A percentile compares a stretch with the other conserved stretches of the same genome.
These are phyloP conservation scores for Leptodermis oblonga DNA, from an alignment of 257 asterid genomes.

Conservation along the genomic window DNA sequence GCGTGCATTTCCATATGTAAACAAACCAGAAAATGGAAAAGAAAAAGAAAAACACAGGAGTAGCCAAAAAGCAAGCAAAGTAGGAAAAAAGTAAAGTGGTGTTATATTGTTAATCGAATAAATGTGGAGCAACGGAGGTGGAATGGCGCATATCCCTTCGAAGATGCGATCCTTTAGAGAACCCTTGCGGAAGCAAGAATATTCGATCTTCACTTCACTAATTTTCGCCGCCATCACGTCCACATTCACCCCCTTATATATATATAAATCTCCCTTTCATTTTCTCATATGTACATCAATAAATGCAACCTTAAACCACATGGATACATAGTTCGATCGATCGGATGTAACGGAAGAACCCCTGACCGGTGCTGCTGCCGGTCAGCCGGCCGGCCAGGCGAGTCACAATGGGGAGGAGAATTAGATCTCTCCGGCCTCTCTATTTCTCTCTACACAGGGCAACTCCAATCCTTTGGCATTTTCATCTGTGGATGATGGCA, in stretches of 20 bases:
- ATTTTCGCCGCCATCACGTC: neutral
- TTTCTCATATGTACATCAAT: too few species aligned
- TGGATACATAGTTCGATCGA: too few species aligned
- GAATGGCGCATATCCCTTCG: slow-evolving; percentile 51
- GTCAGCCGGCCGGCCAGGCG: neutral
- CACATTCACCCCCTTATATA: neutral
- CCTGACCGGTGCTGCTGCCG: neutral
- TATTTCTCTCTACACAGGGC: slow-evolving; percentile 34
- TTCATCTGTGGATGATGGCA: neutral
- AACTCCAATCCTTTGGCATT: slow-evolving; percentile 55
- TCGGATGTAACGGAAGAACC: neutral
- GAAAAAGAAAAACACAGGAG: neutral
- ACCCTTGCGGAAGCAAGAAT: slow-evolving; percentile 22
- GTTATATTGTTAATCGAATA: too few species aligned
- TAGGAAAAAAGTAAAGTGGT: slow-evolving; percentile 27
- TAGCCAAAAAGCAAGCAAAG: slow-evolving; percentile 10
- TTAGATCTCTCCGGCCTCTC: too few species aligned
- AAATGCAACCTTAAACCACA: neutral
- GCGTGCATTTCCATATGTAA: slow-evolving; percentile 2
- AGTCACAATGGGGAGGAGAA: slow-evolving; percentile 9
- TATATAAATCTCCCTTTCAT: neutral
- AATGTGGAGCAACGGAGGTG: slow-evolving; percentile 35
- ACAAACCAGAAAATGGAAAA: neutral
- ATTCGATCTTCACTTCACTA: slow-evolving; percentile 25
- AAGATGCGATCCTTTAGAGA: slow-evolving; percentile 35